phyloP scores from a whole-genome alignment of 345 rosid genomes.

The Salix koriyanagi region DNA sequence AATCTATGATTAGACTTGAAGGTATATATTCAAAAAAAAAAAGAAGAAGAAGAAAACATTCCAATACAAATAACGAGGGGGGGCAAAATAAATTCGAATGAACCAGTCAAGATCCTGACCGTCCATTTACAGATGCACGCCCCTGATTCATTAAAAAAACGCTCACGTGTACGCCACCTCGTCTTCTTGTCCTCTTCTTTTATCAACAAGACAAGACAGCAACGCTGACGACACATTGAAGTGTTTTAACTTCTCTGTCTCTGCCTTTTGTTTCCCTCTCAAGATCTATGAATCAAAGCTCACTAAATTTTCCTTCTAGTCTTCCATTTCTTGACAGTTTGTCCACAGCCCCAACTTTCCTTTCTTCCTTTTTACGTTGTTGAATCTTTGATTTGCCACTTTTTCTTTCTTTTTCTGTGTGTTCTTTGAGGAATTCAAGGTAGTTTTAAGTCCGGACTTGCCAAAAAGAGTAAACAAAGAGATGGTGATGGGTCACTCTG shows the following conservation, averaged over 20 bases:
- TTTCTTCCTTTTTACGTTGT: slow-evolving; percentile 8
- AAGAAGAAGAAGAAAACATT: not conserved
- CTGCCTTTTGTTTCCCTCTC: slow-evolving; percentile 25
- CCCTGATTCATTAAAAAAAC: slow-evolving; percentile 12
- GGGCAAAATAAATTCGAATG: not conserved
- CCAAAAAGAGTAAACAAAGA: slow-evolving; percentile 19
- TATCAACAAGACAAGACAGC: not conserved
- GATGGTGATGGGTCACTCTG: not conserved
- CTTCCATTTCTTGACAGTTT: slow-evolving; percentile 24
- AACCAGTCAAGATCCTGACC: slow-evolving; percentile 18
- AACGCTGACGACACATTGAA: not conserved
- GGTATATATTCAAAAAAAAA: not conserved
- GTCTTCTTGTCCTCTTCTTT: slow-evolving; percentile 20
- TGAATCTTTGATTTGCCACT: slow-evolving; percentile 28
- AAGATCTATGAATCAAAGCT: slow-evolving; percentile 33
- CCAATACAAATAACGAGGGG: not conserved
- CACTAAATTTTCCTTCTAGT: not conserved
- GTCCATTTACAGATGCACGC: slow-evolving; percentile 21
- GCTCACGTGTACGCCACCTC: slow-evolving; percentile 40
- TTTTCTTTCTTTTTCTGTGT: not conserved
- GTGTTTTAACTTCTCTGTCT: not conserved
- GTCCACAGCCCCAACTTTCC: slow-evolving; percentile 15
- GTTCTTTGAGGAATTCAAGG: slow-evolving; percentile 52
- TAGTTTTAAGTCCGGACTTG: slow-evolving; percentile 22
- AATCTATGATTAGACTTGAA: not conserved